Percentiles rank a stretch among this genome's conserved stretches.
Conservation (phyloP, 495 filamentous ascomycete species). For the Aspergillus asperescens region DNA sequence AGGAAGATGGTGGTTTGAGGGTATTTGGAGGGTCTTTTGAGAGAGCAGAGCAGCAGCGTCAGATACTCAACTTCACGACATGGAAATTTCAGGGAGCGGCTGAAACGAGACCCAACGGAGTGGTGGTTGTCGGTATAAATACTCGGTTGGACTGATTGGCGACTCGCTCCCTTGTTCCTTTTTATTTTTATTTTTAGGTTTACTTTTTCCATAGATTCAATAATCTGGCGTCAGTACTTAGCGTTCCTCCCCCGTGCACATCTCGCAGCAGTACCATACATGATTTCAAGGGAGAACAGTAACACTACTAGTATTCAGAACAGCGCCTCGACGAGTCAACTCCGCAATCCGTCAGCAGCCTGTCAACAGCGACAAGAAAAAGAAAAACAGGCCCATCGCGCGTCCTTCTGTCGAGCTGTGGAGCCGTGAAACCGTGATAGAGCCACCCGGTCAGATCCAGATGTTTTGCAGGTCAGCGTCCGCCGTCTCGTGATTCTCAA, state of each 20-base stretch:
- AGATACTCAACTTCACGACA: neutral
- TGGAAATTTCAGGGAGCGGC: neutral
- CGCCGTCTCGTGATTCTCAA: neutral
- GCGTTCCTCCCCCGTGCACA: neutral
- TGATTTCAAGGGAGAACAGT: too few species aligned
- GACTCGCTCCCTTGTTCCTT: conserved; percentile 6
- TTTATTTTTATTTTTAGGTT: conserved; percentile 9
- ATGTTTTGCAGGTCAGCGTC: neutral
- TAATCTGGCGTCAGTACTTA: neutral
- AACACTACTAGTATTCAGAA: too few species aligned
- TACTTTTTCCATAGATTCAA: conserved; percentile 5
- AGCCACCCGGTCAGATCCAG: conserved; percentile 14
- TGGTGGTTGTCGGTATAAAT: conserved; percentile 12
- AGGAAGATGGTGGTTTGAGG: conserved; percentile 1
- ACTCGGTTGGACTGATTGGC: conserved; percentile 9
- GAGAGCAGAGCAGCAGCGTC: neutral
- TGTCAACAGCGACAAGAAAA: too few species aligned
- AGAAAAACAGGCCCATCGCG: conserved; percentile 18
- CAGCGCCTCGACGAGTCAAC: too few species aligned
- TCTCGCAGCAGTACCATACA: neutral
- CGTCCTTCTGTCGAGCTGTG: conserved; percentile 18
- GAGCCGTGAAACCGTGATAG: conserved; percentile 19
- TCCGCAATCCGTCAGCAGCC: too few species aligned
- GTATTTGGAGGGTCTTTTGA: too few species aligned
- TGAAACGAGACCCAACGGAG: conserved; percentile 11